Base-by-base conservation (phyloP, 345 rosid species). In the Litchi chinensis region DNA sequence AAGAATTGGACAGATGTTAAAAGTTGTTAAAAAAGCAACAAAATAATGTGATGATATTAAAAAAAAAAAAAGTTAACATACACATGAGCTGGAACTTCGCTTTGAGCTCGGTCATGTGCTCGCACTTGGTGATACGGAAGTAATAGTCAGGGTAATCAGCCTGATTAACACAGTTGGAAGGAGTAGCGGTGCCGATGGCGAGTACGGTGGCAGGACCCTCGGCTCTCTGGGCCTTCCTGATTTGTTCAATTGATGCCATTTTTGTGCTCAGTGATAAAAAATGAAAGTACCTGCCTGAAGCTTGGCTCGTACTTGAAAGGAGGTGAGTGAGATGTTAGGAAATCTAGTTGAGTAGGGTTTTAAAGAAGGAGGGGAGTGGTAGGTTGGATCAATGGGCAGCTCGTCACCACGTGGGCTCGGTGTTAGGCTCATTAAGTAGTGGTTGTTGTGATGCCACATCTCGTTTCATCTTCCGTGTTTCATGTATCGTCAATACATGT, bases 61-160 rank as follows among this genome's bases (percentile, higher is more conserved):
- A 26, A 26, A 26, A 26, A 1, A 26, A 19, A 84, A 8, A 46
- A 46, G 5, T 18, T 10, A 19, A 84, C 93, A 8, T 87, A 91
- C 95, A 91, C 88, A 91, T 89, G 85, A 93, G 90, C 87, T 88
- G 65, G 87, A 91, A 91, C 77, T 91, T 91, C 80, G 87, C 89
- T 69, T 91, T 91, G 40, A 91, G 91, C 59, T 89, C 91, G n/a
- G 89, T 86, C 95, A 86, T 87, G 82, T 91, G 95, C 70, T 89
- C 93, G 81, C 90, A 86, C 68, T 91, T 89, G 73, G 95, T 91
- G 84, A 91, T 85, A 16, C 90, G 80, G 85, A 91, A 91, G 82
- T 91, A 91, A 83, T 85, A 91, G 69, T 89, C 93, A 0, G 95
- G 93, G 50, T 89, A 91, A 56, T 89, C 92, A 0, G 87, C 85